Base-by-base conservation (phyloP, 2,329 filamentous ascomycete species). In the Fusarium foetens region DNA sequence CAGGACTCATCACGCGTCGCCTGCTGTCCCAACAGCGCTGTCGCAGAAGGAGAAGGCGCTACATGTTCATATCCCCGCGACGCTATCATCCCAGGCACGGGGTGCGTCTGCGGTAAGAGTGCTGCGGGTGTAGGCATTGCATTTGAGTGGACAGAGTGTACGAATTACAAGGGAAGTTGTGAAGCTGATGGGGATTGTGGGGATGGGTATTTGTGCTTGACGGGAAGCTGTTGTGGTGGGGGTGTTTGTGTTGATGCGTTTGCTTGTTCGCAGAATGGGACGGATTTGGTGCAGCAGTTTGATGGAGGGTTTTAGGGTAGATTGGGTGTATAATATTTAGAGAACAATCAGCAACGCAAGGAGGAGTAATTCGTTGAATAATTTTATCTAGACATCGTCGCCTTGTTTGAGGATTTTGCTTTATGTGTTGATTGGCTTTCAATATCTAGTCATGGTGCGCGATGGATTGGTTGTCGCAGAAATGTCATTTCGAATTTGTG, bases 201-300 rank as follows among this genome's bases (percentile, higher is more conserved):
- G 13, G 43, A 63, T 16, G 75, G 70, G 6, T 78, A 76, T 61
- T 66, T 81, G 42, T 82, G 81, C 43, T 36, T 82, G 51, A 77
- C 71, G 14, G 81, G 80, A n/a, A 81, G 78, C 58, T 82, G 81
- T 52, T 82, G 81, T 43, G 80, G 78, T 2, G 68, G 70, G 3
- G 81, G 81, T 5, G 79, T 82, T 8, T 82, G 81, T 55, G 75
- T 82, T 63, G 79, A 82, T 73, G 79, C 79, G 10, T 81, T 78
- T 63, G 78, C 79, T 62, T 82, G 81, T 64, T 81, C 81, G 6
- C 78, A 80, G 64, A 78, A 79, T 38, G 79, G 79, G 4, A 80
- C 78, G 11, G 61, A 51, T 36, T 49, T 82, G 69, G 70, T 81
- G 21, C 74, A 63, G 69, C 76, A 77, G 58, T 36, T 54, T 33